Evolutionary conservation across 2,329 filamentous ascomycete species (phyloP).

Genomic region (Colletotrichum higginsianum): DNA sequence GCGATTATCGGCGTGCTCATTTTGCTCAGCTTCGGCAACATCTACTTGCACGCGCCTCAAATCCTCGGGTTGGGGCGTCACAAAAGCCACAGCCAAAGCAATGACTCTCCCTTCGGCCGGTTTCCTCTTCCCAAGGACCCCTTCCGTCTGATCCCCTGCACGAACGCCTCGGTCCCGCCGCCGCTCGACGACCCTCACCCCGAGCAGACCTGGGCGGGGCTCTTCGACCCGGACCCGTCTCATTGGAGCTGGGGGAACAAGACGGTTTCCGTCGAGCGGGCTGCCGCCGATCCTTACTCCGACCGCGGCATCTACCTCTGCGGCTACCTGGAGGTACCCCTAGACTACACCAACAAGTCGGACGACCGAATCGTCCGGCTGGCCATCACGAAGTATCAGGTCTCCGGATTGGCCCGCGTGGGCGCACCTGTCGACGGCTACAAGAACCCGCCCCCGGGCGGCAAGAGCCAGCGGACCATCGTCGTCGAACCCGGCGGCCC

Average conservation of each 20-base stretch:
- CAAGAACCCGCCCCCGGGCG: conserved; percentile 45
- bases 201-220: conserved; percentile 55
- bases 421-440: conserved; percentile 34
- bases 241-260: conserved; percentile 63
- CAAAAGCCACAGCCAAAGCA: neutral
- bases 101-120: conserved; percentile 45
- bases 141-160: conserved; percentile 65
- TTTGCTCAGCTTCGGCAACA: conserved; percentile 12
- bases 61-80: neutral
- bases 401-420: conserved; percentile 58
- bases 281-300: conserved; percentile 50
- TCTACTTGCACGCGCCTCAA: neutral
- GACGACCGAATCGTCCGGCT: conserved; percentile 61
- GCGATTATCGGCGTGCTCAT: conserved; percentile 6
- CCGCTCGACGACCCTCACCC: conserved; percentile 57
- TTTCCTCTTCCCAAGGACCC: conserved; percentile 61
- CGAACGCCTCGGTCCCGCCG: conserved; percentile 57
- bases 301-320: conserved; percentile 63
- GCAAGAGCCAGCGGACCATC: conserved; percentile 62
- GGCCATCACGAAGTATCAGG: conserved; percentile 65
- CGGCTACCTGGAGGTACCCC: conserved; percentile 63
- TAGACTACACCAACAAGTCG: conserved; percentile 62
- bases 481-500: conserved; percentile 67
- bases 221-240: conserved; percentile 60
- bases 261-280: conserved; percentile 7